Evolutionary conservation across 2,329 filamentous ascomycete species (phyloP), one percentile per base, ranked within the genome.

Genomic region (Cordyceps fumosorosea): DNA sequence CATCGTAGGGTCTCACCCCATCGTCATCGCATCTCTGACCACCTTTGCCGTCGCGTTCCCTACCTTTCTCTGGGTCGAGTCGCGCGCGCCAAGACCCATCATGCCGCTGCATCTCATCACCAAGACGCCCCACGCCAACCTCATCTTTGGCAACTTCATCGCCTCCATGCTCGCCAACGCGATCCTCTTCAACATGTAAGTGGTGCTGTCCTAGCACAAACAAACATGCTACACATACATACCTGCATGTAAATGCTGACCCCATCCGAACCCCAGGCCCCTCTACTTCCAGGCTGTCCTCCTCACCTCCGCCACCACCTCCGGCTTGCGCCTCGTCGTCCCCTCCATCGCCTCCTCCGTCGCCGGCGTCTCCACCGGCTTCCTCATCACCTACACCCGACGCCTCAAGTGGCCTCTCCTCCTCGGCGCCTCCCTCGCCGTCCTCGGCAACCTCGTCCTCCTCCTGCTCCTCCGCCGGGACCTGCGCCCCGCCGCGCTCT

Each of bases 221-320:
- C 40, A 34, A 52, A 54, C 52, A 16, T n/a, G n/a, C n/a, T 37
- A 56, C 62, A 26, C 48, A 45, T 18, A 18, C 24, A 26, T 29
- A 3, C 10, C 37, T 40, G 3, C 37, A 40, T 40, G 37, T 12
- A 40, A 42, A 29, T 8, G 34, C 10, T 37, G 10, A 37, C 34
- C 34, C 34, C 34, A 3, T 14, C 34, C 34, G 34, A 18, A 29
- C 29, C 42, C 10, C n/a, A 85, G 85, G 6, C 89, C 89, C 0
- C 77, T 93, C 8, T 93, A 88, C 76, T 92, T 90, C 75, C 89
- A 91, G 71, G 88, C 86, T 44, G 88, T 91, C 29, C 85, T 90
- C 54, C 80, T 89, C 57, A 85, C 87, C 63, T 82, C 80, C 6
- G 86, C 89, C 18, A 91, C 89, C 0, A 77, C 80, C 26, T 90